Conservation (phyloP, 202 grass and related monocot species). For the Digitaria exilis region DNA sequence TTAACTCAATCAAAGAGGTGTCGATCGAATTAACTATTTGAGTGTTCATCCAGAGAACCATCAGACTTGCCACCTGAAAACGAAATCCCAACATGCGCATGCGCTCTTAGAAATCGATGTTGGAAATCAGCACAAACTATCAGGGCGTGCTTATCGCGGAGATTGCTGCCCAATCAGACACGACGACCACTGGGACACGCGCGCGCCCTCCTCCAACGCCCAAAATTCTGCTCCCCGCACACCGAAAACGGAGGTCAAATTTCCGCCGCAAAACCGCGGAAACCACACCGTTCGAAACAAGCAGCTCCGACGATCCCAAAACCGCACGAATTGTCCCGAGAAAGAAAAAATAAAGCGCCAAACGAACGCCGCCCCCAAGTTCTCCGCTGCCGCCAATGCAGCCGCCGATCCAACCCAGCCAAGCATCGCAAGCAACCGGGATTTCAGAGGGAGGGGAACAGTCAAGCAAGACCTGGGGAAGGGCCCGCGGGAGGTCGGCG, state of each 20-base stretch:
- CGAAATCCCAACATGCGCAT: background rate
- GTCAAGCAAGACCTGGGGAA: slow-evolving; percentile 36
- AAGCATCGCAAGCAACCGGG: background rate
- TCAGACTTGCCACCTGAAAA: background rate
- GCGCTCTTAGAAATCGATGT: background rate
- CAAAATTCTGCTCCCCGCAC: background rate
- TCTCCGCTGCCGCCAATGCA: background rate
- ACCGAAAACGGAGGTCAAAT: background rate
- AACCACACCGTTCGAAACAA: background rate
- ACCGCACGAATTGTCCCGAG: background rate
- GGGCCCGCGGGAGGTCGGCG: slow-evolving; percentile 11
- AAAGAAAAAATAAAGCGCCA: too few species aligned
- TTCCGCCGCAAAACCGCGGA: background rate
- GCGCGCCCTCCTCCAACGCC: background rate
- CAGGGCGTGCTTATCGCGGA: background rate
- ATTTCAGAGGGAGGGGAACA: background rate
- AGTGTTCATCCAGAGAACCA: background rate
- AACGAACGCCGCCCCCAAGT: background rate
- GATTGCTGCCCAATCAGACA: too few species aligned
- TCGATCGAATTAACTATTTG: background rate
- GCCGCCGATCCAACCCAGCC: background rate
- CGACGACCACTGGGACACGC: too few species aligned
- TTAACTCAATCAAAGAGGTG: background rate
- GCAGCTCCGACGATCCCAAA: background rate
- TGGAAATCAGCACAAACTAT: background rate